phyloP scores from a whole-genome alignment of 768 basidiomycete species.

The Amanita exitialis region DNA sequence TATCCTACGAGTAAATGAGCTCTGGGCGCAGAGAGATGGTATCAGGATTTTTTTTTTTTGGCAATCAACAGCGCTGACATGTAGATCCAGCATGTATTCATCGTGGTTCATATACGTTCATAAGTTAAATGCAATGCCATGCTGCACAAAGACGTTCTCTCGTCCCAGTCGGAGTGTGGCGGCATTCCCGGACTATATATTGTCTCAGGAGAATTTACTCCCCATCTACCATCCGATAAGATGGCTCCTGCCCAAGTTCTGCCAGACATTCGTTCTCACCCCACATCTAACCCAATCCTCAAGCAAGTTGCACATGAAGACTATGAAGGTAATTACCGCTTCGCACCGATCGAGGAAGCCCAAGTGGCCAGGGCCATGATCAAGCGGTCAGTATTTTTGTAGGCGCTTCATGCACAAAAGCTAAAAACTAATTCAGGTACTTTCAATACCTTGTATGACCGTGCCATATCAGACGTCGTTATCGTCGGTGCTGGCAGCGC shows the following conservation, averaged over 20 bases:
- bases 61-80: background rate
- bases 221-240: background rate
- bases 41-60: too few relatives aligned
- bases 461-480: constrained; percentile 67
- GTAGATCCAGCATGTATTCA: too few relatives aligned
- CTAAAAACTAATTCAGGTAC: constrained; percentile 34
- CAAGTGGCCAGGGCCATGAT: constrained; percentile 74
- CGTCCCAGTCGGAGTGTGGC: too few relatives aligned
- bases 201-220: background rate
- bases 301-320: constrained; percentile 35
- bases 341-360: constrained; percentile 68
- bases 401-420: background rate
- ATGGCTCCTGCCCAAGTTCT: constrained; percentile 11
- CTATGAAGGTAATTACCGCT: constrained; percentile 56
- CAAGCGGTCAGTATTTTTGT: constrained; percentile 34
- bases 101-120: too few relatives aligned
- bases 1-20: too few relatives aligned
- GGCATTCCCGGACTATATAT: background rate
- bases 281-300: constrained; percentile 8
- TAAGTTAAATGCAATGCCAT: too few relatives aligned
- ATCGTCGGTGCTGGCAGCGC: constrained; percentile 67
- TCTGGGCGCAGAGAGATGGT: too few relatives aligned
- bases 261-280: background rate
- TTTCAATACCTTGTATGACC: constrained; percentile 65
- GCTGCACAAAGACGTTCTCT: too few relatives aligned